phyloP scores from a whole-genome alignment of 495 filamentous ascomycete genomes.

The Talaromyces liani region DNA sequence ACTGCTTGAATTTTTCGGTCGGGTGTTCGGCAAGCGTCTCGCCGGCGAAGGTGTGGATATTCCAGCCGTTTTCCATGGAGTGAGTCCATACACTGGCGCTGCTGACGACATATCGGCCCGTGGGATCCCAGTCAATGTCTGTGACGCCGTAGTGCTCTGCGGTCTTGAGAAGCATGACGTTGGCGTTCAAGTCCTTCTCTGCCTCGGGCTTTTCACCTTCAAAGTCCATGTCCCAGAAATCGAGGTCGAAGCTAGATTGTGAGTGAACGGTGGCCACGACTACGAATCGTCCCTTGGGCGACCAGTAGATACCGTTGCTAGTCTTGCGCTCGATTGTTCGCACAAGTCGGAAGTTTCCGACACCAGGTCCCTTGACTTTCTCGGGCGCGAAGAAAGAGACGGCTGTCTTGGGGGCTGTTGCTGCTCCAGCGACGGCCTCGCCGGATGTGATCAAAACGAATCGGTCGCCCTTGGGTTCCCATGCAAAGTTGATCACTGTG shows the following conservation, averaged over 20 bases:
- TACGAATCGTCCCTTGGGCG: conserved; percentile 92
- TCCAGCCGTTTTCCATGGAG: conserved; percentile 96
- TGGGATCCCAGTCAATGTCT: conserved; percentile 96
- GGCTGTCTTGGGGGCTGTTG: conserved; percentile 87
- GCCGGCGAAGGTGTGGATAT: conserved; percentile 94
- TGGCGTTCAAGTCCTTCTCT: conserved; percentile 91
- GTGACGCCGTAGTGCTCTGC: conserved; percentile 96
- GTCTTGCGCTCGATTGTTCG: conserved; percentile 96
- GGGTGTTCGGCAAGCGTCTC: conserved; percentile 82
- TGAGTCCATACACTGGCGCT: conserved; percentile 95
- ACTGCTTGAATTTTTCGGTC: conserved; percentile 96
- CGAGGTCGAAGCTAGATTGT: conserved; percentile 85
- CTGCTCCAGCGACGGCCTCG: conserved; percentile 68
- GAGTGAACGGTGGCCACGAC: conserved; percentile 88
- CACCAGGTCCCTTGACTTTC: conserved; percentile 66
- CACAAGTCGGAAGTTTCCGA: conserved; percentile 93
- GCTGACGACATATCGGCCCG: conserved; percentile 85
- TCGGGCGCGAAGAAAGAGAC: conserved; percentile 96
- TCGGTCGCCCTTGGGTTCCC: conserved; percentile 94
- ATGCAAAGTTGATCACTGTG: conserved; percentile 97
- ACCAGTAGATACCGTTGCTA: conserved; percentile 99
- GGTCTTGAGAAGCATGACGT: conserved; percentile 85
- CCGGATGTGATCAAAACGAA: conserved; percentile 96
- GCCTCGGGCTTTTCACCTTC: conserved; percentile 90
- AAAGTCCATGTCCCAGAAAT: conserved; percentile 96